Percentiles rank a stretch among this genome's conserved stretches.
Conservation (phyloP, 192 early-diverging fungal genomes). For the Mortierella hygrophila region DNA sequence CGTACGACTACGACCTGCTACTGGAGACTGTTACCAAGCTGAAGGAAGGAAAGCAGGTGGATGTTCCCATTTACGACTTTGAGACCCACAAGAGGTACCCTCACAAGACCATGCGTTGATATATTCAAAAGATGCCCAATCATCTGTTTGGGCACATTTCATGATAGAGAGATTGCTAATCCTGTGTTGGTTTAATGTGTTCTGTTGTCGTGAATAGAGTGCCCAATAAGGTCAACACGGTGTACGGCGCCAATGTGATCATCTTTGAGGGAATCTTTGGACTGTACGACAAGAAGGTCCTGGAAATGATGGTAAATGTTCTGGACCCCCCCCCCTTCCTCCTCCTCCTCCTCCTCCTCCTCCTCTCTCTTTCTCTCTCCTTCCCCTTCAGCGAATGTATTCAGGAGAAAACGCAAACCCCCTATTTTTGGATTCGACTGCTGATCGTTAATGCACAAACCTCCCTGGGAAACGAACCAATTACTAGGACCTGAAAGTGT, state of each 20-base stretch:
- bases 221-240: constrained; percentile 70
- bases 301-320: constrained; percentile 81
- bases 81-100: constrained; percentile 80
- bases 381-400: neutral
- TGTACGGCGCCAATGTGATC: constrained; percentile 96
- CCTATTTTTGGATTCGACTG: neutral
- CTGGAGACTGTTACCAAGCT: constrained; percentile 78
- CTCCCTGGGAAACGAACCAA: neutral
- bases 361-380: neutral
- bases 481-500: constrained; percentile 70
- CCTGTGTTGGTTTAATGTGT: no score
- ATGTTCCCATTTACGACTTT: constrained; percentile 95
- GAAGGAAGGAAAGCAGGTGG: constrained; percentile 82
- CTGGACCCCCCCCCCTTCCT: neutral
- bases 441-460: neutral
- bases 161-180: neutral
- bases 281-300: constrained; percentile 85
- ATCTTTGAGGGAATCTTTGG: constrained; percentile 99
- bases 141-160: constrained; percentile 6
- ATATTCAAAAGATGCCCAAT: neutral
- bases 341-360: neutral
- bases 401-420: neutral
- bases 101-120: neutral
- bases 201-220: constrained; percentile 27
- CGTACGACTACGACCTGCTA: constrained; percentile 88